Conservation (phyloP, 805 yeast species). For the Saturnispora galanensis region DNA sequence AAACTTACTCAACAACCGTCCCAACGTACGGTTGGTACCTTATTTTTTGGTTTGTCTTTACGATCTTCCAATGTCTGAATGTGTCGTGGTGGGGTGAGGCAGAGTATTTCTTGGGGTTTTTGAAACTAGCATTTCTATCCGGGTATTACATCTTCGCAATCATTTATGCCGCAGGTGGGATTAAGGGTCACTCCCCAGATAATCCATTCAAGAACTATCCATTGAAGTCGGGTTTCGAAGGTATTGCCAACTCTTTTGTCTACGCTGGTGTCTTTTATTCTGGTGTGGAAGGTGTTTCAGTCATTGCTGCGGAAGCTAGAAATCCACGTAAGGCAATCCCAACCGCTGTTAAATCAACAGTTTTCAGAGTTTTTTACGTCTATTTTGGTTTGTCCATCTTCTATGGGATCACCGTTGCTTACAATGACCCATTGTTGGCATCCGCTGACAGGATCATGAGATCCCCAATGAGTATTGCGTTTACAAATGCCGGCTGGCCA, state of each 20-base stretch:
- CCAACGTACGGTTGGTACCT: slow-evolving; percentile 48
- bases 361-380: slow-evolving; percentile 46
- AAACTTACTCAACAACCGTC: slow-evolving; percentile 40
- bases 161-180: slow-evolving; percentile 35
- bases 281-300: slow-evolving; percentile 26
- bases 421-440: slow-evolving; percentile 37
- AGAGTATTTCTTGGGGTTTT: slow-evolving; percentile 43
- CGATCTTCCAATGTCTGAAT: slow-evolving; percentile 40
- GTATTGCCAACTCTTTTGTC: slow-evolving; percentile 20
- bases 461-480: slow-evolving; percentile 40
- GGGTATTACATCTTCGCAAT: slow-evolving; percentile 46
- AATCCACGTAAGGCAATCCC: slow-evolving; percentile 53
- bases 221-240: slow-evolving; percentile 19
- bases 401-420: slow-evolving; percentile 53
- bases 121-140: slow-evolving; percentile 37
- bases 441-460: slow-evolving; percentile 32
- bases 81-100: slow-evolving; percentile 49
- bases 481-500: slow-evolving; percentile 42
- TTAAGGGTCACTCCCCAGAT: slow-evolving; percentile 25
- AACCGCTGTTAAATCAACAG: slow-evolving; percentile 45
- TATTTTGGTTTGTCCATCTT: slow-evolving; percentile 44
- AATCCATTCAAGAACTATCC: slow-evolving; percentile 30
- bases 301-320: slow-evolving; percentile 52
- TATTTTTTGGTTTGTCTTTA: slow-evolving; percentile 42
- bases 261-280: slow-evolving; percentile 20